Base-by-base conservation (phyloP, 768 basidiomycete genomes). In the Antrodiella citrinella region DNA sequence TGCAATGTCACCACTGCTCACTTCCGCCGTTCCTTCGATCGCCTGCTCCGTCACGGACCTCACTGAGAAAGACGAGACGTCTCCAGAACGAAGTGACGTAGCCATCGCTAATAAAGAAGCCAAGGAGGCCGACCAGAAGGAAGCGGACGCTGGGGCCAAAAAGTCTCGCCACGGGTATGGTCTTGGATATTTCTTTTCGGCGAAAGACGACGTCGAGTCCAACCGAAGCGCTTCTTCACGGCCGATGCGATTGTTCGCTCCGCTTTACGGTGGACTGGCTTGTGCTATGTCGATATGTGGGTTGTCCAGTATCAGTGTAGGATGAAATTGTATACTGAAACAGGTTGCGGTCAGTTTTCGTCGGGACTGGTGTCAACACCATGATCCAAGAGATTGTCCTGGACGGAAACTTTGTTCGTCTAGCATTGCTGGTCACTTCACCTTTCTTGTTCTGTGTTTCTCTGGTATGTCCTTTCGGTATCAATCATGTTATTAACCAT, bases 381-480 rank as follows among this genome's bases (percentile, higher is more conserved):
- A 66, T 88, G 19, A 61, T 93, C 13, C 69, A 78, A 48, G 89
- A 92, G 63, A 84, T 72, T 49, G 67, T 79, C 3, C 67, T 91
- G 43, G 92, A 93, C 60, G 72, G 78, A n/a, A 60, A 73, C 18
- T 82, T 73, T 61, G 65, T 53, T 1, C 76, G 91, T 5, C 89
- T 94, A 51, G 77, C 73, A 2, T 75, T 94, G 1, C 54, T 89
- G 12, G 73, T 65, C 18, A 80, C 86, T 0, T 65, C 73, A 0
- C 91, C 91, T 0, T 77, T 90, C 60, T 71, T 90, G 5, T 76
- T 87, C 56, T 91, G 87, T 51, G 75, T 93, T 7, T 80, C 84
- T 2, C 63, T 90, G 58, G 86, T 87, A n/a, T n/a, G 59, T 64
- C 80, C 69, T 2, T 2, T 45, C 35, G n/a, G 35, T n/a, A 39